These are phyloP conservation scores for Sugiyamaella chiloensis DNA, from an alignment of 805 yeast genomes.

Conservation along the genomic window DNA sequence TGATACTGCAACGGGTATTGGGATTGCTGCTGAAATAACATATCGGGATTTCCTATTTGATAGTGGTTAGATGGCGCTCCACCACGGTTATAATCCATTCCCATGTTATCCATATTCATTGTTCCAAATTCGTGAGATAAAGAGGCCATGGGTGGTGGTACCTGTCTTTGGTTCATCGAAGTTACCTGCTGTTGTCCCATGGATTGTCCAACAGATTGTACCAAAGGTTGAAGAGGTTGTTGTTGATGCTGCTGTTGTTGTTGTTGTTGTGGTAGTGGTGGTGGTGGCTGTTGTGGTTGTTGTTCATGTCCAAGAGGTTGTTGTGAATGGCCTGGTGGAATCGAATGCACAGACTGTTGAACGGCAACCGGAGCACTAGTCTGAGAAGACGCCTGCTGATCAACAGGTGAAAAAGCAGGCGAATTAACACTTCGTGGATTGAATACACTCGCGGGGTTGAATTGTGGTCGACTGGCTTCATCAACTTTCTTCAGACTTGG, in stretches of 20 bases:
- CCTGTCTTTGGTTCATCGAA: not conserved
- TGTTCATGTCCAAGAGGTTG: not conserved
- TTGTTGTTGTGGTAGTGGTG: not conserved
- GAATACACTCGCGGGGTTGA: slow-evolving; percentile 21
- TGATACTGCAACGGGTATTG: slow-evolving; percentile 68
- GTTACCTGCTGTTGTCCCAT: not conserved
- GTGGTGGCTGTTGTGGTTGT: not conserved
- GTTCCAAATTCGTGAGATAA: too few relatives aligned
- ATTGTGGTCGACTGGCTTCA: not conserved
- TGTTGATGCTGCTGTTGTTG: not conserved
- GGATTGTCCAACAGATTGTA: not conserved
- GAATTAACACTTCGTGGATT: slow-evolving; percentile 12
- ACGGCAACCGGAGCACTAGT: not conserved
- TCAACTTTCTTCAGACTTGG: not conserved
- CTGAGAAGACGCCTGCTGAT: not conserved
- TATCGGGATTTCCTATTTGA: slow-evolving; percentile 9
- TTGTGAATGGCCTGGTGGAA: not conserved
- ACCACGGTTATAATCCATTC: not conserved
- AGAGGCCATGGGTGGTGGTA: too few relatives aligned
- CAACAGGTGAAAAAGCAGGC: not conserved
- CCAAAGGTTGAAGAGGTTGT: not conserved
- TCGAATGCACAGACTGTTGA: not conserved
- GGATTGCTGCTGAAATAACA: slow-evolving; percentile 25
- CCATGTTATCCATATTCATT: too few relatives aligned
- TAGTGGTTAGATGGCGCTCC: not conserved